Evolutionary conservation across 371 early-diverging fungal genomes (phyloP).

Genomic region (Mucor irregularis): DNA sequence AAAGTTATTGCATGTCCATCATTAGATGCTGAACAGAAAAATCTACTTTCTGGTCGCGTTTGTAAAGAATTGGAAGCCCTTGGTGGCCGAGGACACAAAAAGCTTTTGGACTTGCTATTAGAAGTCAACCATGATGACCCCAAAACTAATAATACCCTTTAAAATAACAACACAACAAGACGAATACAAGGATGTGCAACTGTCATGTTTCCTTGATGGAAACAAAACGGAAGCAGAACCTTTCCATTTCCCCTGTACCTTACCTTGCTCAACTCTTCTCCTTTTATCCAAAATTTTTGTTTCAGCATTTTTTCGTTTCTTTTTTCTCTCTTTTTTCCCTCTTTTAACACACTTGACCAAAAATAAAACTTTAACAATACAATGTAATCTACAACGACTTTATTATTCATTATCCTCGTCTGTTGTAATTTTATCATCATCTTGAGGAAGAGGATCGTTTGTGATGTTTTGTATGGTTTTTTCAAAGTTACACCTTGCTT

Average conservation of each 20-base stretch:
- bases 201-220: constrained; percentile 9
- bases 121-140: neutral
- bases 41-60: constrained; percentile 11
- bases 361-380: neutral
- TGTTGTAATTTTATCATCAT: constrained; percentile 3
- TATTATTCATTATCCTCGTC: constrained; percentile 7
- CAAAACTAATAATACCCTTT: constrained; percentile 6
- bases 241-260: neutral
- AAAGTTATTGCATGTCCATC: constrained; percentile 33
- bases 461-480: constrained; percentile 10
- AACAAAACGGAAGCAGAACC: too few species aligned
- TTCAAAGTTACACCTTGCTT: constrained; percentile 27
- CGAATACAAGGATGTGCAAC: too few species aligned
- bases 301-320: neutral
- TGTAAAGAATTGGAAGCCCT: constrained; percentile 11
- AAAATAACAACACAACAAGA: neutral
- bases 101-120: constrained; percentile 18
- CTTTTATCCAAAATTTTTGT: too few species aligned
- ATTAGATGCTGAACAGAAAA: constrained; percentile 12
- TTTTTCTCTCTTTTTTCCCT: neutral
- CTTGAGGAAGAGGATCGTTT: constrained; percentile 11
- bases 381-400: neutral
- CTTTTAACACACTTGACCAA: too few species aligned
- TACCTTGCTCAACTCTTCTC: too few species aligned
- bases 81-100: constrained; percentile 27